Evolutionary conservation across 768 basidiomycete genomes (phyloP), one percentile per base, ranked within the genome.

Genomic region (Leccinum truebloodii): DNA sequence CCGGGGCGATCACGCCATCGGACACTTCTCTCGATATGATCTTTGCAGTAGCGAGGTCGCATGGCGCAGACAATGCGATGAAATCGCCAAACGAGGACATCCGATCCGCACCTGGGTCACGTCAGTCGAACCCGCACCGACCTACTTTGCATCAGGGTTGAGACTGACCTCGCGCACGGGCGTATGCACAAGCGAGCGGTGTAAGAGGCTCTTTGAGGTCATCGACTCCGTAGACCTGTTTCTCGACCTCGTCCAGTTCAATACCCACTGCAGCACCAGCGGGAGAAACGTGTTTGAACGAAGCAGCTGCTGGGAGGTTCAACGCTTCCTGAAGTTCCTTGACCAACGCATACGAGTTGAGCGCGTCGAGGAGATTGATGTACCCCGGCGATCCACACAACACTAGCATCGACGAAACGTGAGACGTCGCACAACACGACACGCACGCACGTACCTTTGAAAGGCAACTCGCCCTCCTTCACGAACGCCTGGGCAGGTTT

Each of bases 1-100:
- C 95, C 1, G 97, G 96, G 2, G 97, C 96, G 59, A 99, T 94
- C 66, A 99, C 91, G 34, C 97, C 97, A 72, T 99, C 97, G 0
- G 97, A 98, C 10, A 99, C 97, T 72, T 99, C 97, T 18, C 97
- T 86, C n/a, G 94, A 95, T 71, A 99, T 97, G 73, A 99, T 95
- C 64, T 87, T 88, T 48, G 97, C 97, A 9, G 97, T 98, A 1
- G 93, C 89, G 39, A 95, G 79, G 72, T 99, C 97, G 77, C 95
- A 97, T 20, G 88, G 86, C 28, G 90, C 88, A 18, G 95, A 97
- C 12, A 99, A 82, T 0, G 95, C 97, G 67, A 99, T 95, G 73
- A 98, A 99, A 78, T 99, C 97, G 5, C 97, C 97, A 73, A 98
- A 99, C 3, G 96, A 98, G 1, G 96, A 98, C 97, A 99, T 99